These are phyloP conservation scores for Fusarium protoensiforme DNA, from an alignment of 2,329 filamentous ascomycete species.

Conservation along the genomic window DNA sequence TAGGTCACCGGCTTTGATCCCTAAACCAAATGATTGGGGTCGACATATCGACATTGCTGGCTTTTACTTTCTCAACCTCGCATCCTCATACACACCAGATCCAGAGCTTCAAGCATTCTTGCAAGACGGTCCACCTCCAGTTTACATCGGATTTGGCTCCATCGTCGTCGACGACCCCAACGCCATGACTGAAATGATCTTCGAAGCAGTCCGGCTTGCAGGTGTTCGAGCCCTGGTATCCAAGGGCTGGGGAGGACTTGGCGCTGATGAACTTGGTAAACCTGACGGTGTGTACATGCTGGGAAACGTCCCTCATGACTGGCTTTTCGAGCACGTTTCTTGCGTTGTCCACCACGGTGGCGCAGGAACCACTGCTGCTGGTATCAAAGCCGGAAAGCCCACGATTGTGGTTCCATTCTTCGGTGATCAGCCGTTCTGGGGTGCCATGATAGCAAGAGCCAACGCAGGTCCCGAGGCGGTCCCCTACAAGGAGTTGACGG, in stretches of 20 bases:
- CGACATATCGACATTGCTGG: conserved; percentile 77
- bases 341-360: conserved; percentile 90
- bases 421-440: conserved; percentile 87
- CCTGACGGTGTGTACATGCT: conserved; percentile 85
- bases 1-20: conserved; percentile 78
- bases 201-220: conserved; percentile 73
- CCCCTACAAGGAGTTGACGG: conserved; percentile 74
- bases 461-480: conserved; percentile 79
- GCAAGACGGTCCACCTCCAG: conserved; percentile 73
- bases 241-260: conserved; percentile 89
- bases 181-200: conserved; percentile 75
- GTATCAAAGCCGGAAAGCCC: conserved; percentile 82
- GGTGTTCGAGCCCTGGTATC: conserved; percentile 84
- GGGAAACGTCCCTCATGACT: conserved; percentile 88
- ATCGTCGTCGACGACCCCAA: conserved; percentile 84
- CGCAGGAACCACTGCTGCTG: conserved; percentile 87
- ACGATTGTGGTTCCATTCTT: conserved; percentile 90
- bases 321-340: conserved; percentile 85
- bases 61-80: conserved; percentile 79
- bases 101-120: conserved; percentile 75
- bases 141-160: conserved; percentile 87
- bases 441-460: conserved; percentile 77
- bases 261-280: conserved; percentile 75
- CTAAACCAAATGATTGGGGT: conserved; percentile 82
- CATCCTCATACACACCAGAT: conserved; percentile 73